Conservation (phyloP, 805 yeast genomes). For the Jamesozyma lodderae region DNA sequence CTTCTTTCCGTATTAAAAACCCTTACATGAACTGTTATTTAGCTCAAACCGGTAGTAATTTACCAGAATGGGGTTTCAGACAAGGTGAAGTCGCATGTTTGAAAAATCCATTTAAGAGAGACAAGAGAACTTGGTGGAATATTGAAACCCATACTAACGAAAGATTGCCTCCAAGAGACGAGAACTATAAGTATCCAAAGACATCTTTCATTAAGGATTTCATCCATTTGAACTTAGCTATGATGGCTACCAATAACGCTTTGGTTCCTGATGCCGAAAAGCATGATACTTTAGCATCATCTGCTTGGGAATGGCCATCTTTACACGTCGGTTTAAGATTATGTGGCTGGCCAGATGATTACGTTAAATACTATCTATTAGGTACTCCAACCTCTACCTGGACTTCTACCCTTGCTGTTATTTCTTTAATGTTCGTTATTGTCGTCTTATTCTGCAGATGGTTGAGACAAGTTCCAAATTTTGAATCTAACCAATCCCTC, state of each 20-base stretch:
- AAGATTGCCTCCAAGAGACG: conserved; percentile 45
- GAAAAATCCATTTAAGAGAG: conserved; percentile 55
- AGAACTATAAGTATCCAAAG: conserved; percentile 44
- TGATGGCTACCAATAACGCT: conserved; percentile 90
- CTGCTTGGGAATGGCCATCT: conserved; percentile 88
- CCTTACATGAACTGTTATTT: conserved; percentile 62
- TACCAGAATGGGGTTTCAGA: conserved; percentile 83
- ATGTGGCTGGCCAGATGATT: conserved; percentile 65
- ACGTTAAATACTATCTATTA: conserved; percentile 55
- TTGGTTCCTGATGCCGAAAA: conserved; percentile 72
- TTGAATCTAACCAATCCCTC: conserved; percentile 31
- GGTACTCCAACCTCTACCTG: conserved; percentile 77
- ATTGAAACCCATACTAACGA: conserved; percentile 61
- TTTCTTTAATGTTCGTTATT: conserved; percentile 42
- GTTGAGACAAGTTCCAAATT: conserved; percentile 65
- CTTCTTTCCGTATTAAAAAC: conserved; percentile 61
- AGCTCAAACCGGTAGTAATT: conserved; percentile 57
- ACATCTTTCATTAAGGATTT: conserved; percentile 69
- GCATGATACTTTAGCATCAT: conserved; percentile 59
- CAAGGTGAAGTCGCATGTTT: conserved; percentile 73
- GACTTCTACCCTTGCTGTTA: conserved; percentile 57
- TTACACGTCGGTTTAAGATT: conserved; percentile 67
- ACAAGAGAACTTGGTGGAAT: conserved; percentile 85
- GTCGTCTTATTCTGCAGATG: conserved; percentile 40
- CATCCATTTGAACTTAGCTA: conserved; percentile 65